phyloP scores from a whole-genome alignment of 73 alveolate species.

The Tetrahymena thermophila region DNA sequence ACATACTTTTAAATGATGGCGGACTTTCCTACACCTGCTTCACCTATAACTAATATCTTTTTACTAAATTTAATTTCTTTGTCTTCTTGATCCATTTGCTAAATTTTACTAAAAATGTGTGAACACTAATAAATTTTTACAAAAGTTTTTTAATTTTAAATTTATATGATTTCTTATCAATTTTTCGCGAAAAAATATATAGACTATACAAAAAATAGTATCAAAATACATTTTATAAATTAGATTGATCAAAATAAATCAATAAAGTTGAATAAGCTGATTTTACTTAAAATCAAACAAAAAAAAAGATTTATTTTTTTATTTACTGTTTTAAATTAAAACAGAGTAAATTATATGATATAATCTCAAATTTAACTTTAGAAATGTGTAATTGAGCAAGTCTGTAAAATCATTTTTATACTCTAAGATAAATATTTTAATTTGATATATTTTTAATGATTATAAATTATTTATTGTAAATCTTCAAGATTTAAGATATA shows the following conservation, averaged over 20 bases:
- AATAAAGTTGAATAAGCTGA: background rate
- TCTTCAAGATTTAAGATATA: no score
- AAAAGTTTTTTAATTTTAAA: background rate
- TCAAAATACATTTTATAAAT: background rate
- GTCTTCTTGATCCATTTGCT: background rate
- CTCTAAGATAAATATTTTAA: no score
- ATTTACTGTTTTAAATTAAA: no score
- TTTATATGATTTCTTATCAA: background rate
- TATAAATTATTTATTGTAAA: no score
- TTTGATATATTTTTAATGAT: no score
- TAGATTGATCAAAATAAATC: no score
- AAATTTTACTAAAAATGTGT: background rate
- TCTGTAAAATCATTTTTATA: no score
- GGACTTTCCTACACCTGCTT: background rate
- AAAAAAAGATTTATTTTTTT: no score
- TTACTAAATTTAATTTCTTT: background rate
- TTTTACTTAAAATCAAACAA: no score
- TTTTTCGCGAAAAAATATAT: background rate
- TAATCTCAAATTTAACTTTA: no score
- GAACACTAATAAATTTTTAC: background rate
- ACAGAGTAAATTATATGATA: no score
- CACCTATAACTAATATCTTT: background rate
- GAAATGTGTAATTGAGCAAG: no score
- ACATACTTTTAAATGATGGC: background rate
- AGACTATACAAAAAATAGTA: background rate